A percentile compares a stretch with the other conserved stretches of the same genome.
These are phyloP conservation scores for Epichloe sp. DNA, from an alignment of 2,329 filamentous ascomycete species.

Conservation along the genomic window DNA sequence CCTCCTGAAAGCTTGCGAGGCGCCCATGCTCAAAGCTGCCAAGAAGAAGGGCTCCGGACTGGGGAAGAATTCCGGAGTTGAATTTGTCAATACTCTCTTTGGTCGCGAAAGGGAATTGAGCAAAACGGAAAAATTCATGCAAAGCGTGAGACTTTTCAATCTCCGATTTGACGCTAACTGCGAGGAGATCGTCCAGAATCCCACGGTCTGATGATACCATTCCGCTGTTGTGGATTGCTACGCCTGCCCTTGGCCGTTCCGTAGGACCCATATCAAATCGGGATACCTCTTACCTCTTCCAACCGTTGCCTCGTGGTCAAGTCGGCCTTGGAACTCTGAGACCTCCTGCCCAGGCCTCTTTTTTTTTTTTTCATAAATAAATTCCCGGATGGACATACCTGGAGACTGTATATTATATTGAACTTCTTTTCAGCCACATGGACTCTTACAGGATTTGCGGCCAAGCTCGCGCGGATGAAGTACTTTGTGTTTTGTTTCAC, in stretches of 20 bases:
- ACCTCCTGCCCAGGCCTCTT: neutral
- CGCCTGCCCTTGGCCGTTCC: neutral
- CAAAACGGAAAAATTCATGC: constrained; percentile 87
- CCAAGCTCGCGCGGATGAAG: neutral
- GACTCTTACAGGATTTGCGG: constrained; percentile 7
- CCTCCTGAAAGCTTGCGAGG: constrained; percentile 81
- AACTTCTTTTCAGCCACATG: constrained; percentile 5
- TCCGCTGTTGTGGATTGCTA: neutral
- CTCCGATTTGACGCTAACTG: constrained; percentile 94
- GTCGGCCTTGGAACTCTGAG: neutral
- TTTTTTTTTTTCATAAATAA: neutral
- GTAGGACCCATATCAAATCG: neutral
- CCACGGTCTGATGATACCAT: constrained; percentile 32
- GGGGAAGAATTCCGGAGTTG: constrained; percentile 81
- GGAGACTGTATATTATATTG: constrained; percentile 6
- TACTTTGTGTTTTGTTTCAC: neutral
- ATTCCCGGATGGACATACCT: constrained; percentile 4
- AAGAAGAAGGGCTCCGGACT: constrained; percentile 57
- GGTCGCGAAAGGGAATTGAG: constrained; percentile 81
- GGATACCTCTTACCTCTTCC: neutral
- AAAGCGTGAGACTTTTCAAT: constrained; percentile 75
- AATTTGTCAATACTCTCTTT: constrained; percentile 94
- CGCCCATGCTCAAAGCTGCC: constrained; percentile 84
- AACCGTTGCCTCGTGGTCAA: neutral
- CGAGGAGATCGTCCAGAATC: constrained; percentile 65